Evolutionary conservation across 164 flowering plant species (phyloP).

Genomic region (Vitis amurensis): DNA sequence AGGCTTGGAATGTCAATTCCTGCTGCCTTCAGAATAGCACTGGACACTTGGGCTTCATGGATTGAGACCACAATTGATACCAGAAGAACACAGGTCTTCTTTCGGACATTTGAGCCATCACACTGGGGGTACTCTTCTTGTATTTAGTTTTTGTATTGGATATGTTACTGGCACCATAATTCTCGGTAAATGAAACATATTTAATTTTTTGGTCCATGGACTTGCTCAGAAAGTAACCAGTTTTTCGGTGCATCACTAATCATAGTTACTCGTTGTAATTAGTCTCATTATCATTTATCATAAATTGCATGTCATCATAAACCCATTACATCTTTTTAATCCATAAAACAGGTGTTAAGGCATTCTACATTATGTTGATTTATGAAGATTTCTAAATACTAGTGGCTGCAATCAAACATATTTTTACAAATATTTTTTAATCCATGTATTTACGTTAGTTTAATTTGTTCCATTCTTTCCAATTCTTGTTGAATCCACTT

Average conservation of each 20-base stretch:
- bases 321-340: neutral
- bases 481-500: too few species aligned
- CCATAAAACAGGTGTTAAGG: too few species aligned
- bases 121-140: constrained; percentile 49
- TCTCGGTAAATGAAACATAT: neutral
- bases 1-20: constrained; percentile 53
- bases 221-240: neutral
- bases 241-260: neutral
- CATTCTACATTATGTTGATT: too few species aligned
- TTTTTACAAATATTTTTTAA: too few species aligned
- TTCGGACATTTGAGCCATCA: constrained; percentile 55
- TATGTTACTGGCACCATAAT: neutral
- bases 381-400: too few species aligned
- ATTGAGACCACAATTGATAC: constrained; percentile 37
- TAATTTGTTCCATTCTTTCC: too few species aligned
- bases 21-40: constrained; percentile 38
- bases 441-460: too few species aligned
- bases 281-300: neutral
- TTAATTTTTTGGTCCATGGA: neutral
- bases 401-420: too few species aligned
- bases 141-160: neutral
- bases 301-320: neutral
- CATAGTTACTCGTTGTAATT: neutral
- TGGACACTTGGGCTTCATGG: constrained; percentile 60
- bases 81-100: constrained; percentile 48